Evolutionary conservation across 2,329 filamentous ascomycete genomes (phyloP), one percentile per base, ranked within the genome.

Genomic region (Colletotrichum shisoi): DNA sequence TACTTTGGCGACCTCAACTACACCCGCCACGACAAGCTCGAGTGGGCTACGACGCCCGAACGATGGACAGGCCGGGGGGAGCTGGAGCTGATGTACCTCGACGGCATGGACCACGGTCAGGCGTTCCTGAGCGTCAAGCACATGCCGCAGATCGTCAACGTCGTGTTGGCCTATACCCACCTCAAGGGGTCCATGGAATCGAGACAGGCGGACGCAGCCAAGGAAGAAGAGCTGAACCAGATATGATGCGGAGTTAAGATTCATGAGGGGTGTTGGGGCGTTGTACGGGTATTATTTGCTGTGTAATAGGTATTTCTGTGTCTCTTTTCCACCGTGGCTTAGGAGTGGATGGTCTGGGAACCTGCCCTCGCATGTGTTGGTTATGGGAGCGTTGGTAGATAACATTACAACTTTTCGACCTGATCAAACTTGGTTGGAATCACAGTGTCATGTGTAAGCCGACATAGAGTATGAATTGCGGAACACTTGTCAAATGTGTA

Each of bases 41-140:
- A 70, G 53, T 70, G 69, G 69, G 40, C 56, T 5, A 60, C 69
- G 15, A 70, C 67, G 3, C 63, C 67, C 17, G 19, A 37, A 17
- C 45, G 61, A 1, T 73, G 72, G 73, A 72, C 70, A n/a, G 73
- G 73, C 4, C 57, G 57, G 39, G 66, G 62, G 44, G 72, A 72
- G 63, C 52, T 73, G 21, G 72, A 73, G 62, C 71, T 74, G 13
- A 63, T 73, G 44, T 74, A 73, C 62, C 63, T 73, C 42, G 62
- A 66, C n/a, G 71, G 70, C 46, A 63, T 61, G 62, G 72, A 73
- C 54, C 72, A 74, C 62, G 72, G 72, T 12, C 72, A 74, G 65
- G 63, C 60, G 2, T 68, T 70, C 11, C 53, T 69, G 11, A 65
- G 68, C 34, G 34, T 57, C 21, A 63, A 57, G n/a, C 42, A 67